These are phyloP conservation scores for Aspergillus brunneoviolaceus DNA, from an alignment of 2,329 filamentous ascomycete species.

Conservation along the genomic window DNA sequence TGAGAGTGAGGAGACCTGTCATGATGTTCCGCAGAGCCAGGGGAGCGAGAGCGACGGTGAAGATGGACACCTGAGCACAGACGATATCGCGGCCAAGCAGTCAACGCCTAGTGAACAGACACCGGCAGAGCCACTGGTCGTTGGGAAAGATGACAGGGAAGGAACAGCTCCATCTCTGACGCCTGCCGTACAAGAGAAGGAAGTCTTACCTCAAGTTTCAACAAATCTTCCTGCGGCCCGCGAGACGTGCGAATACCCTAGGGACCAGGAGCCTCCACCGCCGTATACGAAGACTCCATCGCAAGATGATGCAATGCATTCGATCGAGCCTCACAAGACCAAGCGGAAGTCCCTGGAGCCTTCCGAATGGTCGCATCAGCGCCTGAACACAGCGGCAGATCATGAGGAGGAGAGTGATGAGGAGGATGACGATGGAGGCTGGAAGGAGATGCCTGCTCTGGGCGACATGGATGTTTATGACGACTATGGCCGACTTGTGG, in stretches of 20 bases:
- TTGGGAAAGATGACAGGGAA: constrained; percentile 2
- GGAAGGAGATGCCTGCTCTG: constrained; percentile 93
- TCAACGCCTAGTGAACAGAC: not conserved
- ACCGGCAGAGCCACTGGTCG: not conserved
- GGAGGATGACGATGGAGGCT: constrained; percentile 64
- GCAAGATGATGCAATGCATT: constrained; percentile 5
- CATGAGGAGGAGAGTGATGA: constrained; percentile 46
- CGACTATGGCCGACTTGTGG: constrained; percentile 84
- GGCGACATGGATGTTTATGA: constrained; percentile 95
- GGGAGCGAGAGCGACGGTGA: not conserved
- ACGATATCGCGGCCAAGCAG: not conserved
- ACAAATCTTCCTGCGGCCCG: not conserved
- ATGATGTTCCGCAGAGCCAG: constrained; percentile 20
- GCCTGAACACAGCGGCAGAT: constrained; percentile 56
- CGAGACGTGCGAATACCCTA: constrained; percentile 8
- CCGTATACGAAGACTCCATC: constrained; percentile 18
- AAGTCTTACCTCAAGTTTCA: not conserved
- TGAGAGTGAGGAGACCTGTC: constrained; percentile 19
- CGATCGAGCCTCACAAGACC: constrained; percentile 18
- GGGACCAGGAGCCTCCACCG: constrained; percentile 13
- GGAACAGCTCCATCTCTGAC: constrained; percentile 8
- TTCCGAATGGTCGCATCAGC: constrained; percentile 92
- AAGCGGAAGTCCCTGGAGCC: constrained; percentile 37
- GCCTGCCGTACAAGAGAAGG: constrained; percentile 1
- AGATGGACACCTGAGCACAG: not conserved